These are phyloP conservation scores for Kazachstania africana DNA, from an alignment of 805 yeast genomes.

Conservation along the genomic window DNA sequence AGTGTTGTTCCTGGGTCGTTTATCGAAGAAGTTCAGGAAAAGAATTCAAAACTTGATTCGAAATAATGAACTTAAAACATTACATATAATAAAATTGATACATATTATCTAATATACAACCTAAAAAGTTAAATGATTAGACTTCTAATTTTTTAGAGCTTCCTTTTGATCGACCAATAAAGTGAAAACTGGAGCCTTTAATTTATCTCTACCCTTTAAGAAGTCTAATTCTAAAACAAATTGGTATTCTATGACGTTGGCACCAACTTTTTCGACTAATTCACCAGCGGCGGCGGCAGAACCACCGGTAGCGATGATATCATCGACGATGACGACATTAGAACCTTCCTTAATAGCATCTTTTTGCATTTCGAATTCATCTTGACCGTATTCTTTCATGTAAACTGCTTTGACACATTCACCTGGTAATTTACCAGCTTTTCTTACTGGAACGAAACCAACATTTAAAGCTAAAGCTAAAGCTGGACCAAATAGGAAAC, in stretches of 20 bases:
- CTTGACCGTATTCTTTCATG: slow-evolving; percentile 87
- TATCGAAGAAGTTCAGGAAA: slow-evolving; percentile 13
- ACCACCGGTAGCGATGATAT: slow-evolving; percentile 97
- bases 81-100: background rate
- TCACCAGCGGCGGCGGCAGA: slow-evolving; percentile 91
- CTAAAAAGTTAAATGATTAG: background rate
- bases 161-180: slow-evolving; percentile 74
- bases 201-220: slow-evolving; percentile 83
- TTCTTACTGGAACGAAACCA: slow-evolving; percentile 92
- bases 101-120: background rate
- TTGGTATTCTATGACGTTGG: slow-evolving; percentile 63
- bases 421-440: slow-evolving; percentile 93
- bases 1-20: slow-evolving; percentile 26
- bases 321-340: slow-evolving; percentile 82
- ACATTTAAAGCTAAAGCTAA: slow-evolving; percentile 81
- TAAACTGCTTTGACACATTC: slow-evolving; percentile 58
- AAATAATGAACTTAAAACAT: no score
- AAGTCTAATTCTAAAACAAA: slow-evolving; percentile 93
- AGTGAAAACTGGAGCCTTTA: slow-evolving; percentile 81
- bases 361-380: slow-evolving; percentile 77
- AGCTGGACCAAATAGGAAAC: slow-evolving; percentile 93
- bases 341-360: slow-evolving; percentile 72
- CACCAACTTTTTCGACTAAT: slow-evolving; percentile 55
- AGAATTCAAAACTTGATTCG: slow-evolving; percentile 4
- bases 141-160: slow-evolving; percentile 24